Conservation (phyloP, 1,139 yeast species). For the Taphrina deformans region DNA sequence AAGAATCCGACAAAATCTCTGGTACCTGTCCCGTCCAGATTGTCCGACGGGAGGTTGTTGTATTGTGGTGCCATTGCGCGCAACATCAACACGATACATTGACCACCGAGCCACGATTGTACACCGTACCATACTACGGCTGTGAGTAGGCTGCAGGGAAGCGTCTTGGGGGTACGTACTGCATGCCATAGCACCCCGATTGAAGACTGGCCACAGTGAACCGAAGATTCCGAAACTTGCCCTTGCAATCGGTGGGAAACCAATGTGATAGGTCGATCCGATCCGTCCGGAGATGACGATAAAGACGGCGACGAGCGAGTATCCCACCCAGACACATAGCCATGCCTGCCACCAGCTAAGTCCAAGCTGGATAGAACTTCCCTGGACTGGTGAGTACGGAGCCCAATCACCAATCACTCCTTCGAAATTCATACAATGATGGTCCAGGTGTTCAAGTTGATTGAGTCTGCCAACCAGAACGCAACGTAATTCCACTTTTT, state of each 20-base stretch:
- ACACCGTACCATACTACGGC: constrained; percentile 46
- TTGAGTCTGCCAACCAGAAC: constrained; percentile 47
- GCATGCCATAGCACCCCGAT: constrained; percentile 47
- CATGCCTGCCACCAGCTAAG: constrained; percentile 40
- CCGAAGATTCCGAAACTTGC: constrained; percentile 47
- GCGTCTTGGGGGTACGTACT: constrained; percentile 34
- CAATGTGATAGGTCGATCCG: constrained; percentile 48
- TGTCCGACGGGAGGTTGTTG: constrained; percentile 44
- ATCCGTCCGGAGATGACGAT: constrained; percentile 47
- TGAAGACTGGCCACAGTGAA: constrained; percentile 46
- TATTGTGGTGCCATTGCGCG: constrained; percentile 48
- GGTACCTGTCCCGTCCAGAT: constrained; percentile 48
- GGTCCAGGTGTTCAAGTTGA: constrained; percentile 87
- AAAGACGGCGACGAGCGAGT: constrained; percentile 46
- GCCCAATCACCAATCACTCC: too few relatives aligned
- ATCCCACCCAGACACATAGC: constrained; percentile 45
- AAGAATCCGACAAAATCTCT: constrained; percentile 47
- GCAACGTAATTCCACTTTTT: constrained; percentile 36
- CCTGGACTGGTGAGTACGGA: too few relatives aligned
- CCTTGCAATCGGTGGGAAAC: constrained; percentile 47
- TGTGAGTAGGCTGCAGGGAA: constrained; percentile 32
- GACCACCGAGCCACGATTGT: constrained; percentile 44
- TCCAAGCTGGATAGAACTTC: neutral
- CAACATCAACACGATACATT: constrained; percentile 37
- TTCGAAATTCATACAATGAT: constrained; percentile 45